These are phyloP conservation scores for Gossypium arboreum DNA, from an alignment of 345 rosid species.

Conservation along the genomic window DNA sequence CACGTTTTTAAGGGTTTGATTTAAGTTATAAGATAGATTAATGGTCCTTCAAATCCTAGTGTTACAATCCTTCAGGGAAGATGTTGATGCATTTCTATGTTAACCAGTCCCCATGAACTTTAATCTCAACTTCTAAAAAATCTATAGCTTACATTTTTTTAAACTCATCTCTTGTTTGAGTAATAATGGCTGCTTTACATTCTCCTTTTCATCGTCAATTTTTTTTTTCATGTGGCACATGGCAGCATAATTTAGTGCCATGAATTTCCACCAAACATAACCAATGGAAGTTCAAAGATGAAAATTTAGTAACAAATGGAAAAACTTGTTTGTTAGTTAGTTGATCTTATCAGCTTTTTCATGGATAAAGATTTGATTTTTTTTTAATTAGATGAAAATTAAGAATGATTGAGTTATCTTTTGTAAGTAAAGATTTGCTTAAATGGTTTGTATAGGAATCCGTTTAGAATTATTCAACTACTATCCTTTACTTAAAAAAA, in stretches of 20 bases:
- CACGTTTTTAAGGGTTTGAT: not conserved
- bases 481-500: too few species aligned
- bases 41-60: slow-evolving; percentile 21
- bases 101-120: slow-evolving; percentile 10
- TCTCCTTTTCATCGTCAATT: too few species aligned
- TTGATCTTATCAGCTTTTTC: not conserved
- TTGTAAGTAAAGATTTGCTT: too few species aligned
- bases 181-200: not conserved
- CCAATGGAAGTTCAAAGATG: not conserved
- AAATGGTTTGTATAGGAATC: too few species aligned
- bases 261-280: slow-evolving; percentile 8
- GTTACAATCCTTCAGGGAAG: not conserved
- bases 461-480: too few species aligned
- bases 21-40: not conserved
- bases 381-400: too few species aligned
- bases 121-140: not conserved
- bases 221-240: not conserved
- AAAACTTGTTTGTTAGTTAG: not conserved
- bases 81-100: slow-evolving; percentile 32
- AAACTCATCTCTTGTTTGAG: not conserved
- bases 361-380: not conserved
- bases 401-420: too few species aligned
- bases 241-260: not conserved
- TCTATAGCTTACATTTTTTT: slow-evolving; percentile 4
- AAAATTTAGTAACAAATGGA: slow-evolving; percentile 2